A percentile compares a stretch with the other conserved stretches of the same genome.
Evolutionary conservation across 148 eudicot genomes (phyloP).

Genomic region (Cornus kousa): DNA sequence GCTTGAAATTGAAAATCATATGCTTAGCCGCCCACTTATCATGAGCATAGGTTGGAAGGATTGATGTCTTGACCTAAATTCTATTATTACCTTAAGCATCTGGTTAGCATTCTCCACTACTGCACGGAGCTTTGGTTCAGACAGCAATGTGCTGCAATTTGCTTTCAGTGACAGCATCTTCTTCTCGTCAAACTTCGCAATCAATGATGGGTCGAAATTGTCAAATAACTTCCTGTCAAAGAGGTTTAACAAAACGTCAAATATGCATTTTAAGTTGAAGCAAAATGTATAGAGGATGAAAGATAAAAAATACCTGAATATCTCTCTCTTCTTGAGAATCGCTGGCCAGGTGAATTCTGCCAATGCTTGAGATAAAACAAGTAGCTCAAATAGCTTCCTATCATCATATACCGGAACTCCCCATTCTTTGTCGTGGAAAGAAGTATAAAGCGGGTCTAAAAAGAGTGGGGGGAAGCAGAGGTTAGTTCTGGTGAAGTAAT

Average conservation of each 20-base stretch:
- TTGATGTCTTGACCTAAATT: background rate
- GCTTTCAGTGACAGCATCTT: constrained; percentile 30
- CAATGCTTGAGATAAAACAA: constrained; percentile 53
- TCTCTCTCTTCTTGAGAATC: constrained; percentile 50
- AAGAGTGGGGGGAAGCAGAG: background rate
- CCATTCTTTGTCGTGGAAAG: constrained; percentile 81
- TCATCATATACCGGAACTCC: constrained; percentile 67
- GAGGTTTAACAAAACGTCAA: background rate
- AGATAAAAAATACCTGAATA: constrained; percentile 38
- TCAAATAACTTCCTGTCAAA: constrained; percentile 51
- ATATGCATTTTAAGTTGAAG: too few species aligned
- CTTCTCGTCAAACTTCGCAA: constrained; percentile 48
- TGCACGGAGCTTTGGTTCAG: constrained; percentile 67
- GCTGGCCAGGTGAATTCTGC: constrained; percentile 71
- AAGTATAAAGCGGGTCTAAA: constrained; percentile 46
- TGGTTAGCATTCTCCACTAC: constrained; percentile 61
- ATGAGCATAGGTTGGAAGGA: background rate
- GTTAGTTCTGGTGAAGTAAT: background rate
- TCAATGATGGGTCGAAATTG: constrained; percentile 48
- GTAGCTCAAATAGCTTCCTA: constrained; percentile 50
- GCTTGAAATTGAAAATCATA: background rate
- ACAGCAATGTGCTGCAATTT: constrained; percentile 39
- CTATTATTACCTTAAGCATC: constrained; percentile 44
- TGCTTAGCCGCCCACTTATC: background rate
- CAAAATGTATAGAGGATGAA: background rate